These are phyloP conservation scores for Pisolithus albus DNA, from an alignment of 768 basidiomycete species.

Conservation along the genomic window DNA sequence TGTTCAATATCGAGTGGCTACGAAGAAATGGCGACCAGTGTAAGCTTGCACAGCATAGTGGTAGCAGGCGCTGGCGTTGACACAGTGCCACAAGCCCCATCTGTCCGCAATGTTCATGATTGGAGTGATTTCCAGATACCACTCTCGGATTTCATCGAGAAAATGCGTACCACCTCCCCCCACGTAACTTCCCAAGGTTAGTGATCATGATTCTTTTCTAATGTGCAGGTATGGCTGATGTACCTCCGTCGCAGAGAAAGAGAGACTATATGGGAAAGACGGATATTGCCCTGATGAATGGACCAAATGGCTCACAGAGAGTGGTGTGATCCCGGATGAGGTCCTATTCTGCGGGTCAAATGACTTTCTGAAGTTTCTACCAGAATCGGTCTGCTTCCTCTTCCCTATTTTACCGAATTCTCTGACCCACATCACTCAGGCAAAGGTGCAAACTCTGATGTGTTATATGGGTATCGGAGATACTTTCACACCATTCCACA, in stretches of 20 bases:
- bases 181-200: constrained; percentile 37
- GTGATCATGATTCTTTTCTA: constrained; percentile 1
- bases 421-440: constrained; percentile 30
- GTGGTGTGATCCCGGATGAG: constrained; percentile 42
- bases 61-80: constrained; percentile 5
- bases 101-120: constrained; percentile 57
- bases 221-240: background rate
- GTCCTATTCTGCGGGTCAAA: constrained; percentile 47
- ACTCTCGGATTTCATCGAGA: constrained; percentile 47
- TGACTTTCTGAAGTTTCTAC: constrained; percentile 55
- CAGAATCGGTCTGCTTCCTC: constrained; percentile 38
- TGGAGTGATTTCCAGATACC: constrained; percentile 47
- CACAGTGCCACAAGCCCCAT: constrained; percentile 38
- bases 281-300: constrained; percentile 60
- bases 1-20: constrained; percentile 57
- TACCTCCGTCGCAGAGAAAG: constrained; percentile 35
- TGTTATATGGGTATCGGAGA: constrained; percentile 79
- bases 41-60: constrained; percentile 4
- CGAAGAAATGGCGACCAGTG: constrained; percentile 26
- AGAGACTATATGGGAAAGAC: constrained; percentile 75
- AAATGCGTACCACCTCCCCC: constrained; percentile 29
- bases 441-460: constrained; percentile 71
- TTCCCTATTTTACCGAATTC: background rate
- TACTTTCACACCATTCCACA: constrained; percentile 80
- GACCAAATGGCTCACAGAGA: constrained; percentile 51